Conservation (phyloP, 768 basidiomycete species). For the Guyanaporus albipodus region DNA sequence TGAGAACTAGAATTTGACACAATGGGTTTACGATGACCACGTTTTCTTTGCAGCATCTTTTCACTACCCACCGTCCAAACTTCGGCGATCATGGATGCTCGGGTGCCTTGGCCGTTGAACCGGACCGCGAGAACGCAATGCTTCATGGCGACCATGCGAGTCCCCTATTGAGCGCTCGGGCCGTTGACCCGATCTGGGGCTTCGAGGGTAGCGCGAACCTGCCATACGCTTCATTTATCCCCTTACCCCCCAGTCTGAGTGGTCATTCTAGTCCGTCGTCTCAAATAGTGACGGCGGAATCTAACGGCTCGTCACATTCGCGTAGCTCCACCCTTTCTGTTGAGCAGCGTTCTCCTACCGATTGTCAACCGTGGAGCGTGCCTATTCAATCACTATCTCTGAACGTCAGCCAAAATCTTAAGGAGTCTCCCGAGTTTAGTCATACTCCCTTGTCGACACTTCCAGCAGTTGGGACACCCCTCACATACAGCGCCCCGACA, state of each 20-base stretch:
- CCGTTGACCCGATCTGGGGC: constrained; percentile 23
- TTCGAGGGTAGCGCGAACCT: constrained; percentile 16
- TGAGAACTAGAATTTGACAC: constrained; percentile 16
- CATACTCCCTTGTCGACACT: constrained; percentile 32
- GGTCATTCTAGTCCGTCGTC: constrained; percentile 31
- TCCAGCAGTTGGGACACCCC: constrained; percentile 29
- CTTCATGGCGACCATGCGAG: constrained; percentile 1
- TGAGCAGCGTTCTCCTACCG: constrained; percentile 24
- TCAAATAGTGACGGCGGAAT: constrained; percentile 18
- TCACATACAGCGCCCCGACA: constrained; percentile 12
- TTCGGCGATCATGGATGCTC: constrained; percentile 8
- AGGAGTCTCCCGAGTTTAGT: constrained; percentile 18
- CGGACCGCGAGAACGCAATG: not conserved
- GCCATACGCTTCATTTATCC: constrained; percentile 28
- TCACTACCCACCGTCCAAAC: constrained; percentile 23
- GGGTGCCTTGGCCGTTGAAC: not conserved
- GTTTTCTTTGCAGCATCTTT: constrained; percentile 23
- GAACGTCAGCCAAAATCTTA: constrained; percentile 4
- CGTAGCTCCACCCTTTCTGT: constrained; percentile 31
- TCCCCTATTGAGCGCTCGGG: constrained; percentile 10
- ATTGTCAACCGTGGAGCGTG: constrained; percentile 12
- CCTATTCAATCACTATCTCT: constrained; percentile 8
- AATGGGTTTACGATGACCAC: not conserved
- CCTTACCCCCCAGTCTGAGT: constrained; percentile 30
- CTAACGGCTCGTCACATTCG: constrained; percentile 22